Percentiles rank a stretch among this genome's conserved stretches.
phyloP scores from a whole-genome alignment of 495 filamentous ascomycete species.

The Aspergillus sparsus region DNA sequence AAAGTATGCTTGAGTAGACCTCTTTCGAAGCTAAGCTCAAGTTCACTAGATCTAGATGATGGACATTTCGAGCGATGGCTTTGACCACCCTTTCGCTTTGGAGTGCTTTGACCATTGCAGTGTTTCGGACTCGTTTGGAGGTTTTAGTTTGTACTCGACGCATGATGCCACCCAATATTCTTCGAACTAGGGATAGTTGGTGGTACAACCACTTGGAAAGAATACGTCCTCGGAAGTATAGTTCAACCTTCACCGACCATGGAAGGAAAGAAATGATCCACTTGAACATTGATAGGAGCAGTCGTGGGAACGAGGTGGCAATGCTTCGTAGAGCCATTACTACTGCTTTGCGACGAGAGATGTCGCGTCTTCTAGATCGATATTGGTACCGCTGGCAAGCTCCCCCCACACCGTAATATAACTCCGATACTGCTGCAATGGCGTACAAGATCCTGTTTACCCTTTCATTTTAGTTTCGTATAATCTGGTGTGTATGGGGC shows the following conservation, averaged over 20 bases:
- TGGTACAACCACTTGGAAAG: too few species aligned
- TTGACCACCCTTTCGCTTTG: not conserved
- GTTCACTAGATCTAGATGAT: not conserved
- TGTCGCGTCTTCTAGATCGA: not conserved
- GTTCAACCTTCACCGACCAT: too few species aligned
- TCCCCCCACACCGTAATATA: not conserved
- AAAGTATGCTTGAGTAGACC: not conserved
- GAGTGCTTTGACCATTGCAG: not conserved
- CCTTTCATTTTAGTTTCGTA: not conserved
- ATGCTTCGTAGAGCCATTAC: too few species aligned
- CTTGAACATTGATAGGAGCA: too few species aligned
- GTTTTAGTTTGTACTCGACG: too few species aligned
- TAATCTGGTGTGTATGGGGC: too few species aligned
- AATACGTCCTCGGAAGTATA: too few species aligned
- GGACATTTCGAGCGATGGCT: not conserved
- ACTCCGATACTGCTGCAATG: not conserved
- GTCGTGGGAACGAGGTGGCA: too few species aligned
- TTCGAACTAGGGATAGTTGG: not conserved
- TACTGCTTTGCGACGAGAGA: not conserved
- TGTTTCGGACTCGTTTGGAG: not conserved
- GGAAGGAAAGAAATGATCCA: too few species aligned
- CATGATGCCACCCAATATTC: not conserved
- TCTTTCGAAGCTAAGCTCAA: not conserved
- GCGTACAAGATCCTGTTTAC: not conserved
- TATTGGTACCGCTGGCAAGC: not conserved